These are phyloP conservation scores for Pseudogymnoascus sp. DNA, from an alignment of 2,329 filamentous ascomycete genomes.

Conservation along the genomic window DNA sequence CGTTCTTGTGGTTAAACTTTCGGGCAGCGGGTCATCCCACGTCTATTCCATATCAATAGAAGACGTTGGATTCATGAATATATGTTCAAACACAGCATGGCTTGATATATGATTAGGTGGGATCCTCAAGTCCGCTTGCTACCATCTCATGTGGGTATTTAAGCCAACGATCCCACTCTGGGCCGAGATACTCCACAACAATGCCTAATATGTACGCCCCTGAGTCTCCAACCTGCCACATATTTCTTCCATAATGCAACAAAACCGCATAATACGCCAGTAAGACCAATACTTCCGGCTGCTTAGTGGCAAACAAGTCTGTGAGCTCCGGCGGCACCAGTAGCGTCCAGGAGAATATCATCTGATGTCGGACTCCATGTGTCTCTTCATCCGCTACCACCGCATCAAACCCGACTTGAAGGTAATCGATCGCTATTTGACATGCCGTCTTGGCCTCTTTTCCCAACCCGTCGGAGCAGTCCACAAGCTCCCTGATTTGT, in stretches of 20 bases:
- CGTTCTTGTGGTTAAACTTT: not conserved
- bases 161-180: slow-evolving; percentile 8
- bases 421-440: slow-evolving; percentile 21
- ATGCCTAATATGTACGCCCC: not conserved
- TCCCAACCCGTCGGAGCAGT: slow-evolving; percentile 15
- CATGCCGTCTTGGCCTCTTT: slow-evolving; percentile 24
- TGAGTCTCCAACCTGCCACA: slow-evolving; percentile 28
- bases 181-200: slow-evolving; percentile 7
- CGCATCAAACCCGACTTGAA: slow-evolving; percentile 25
- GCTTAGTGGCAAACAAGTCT: slow-evolving; percentile 19
- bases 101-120: not conserved
- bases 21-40: not conserved
- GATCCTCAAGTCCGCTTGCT: not conserved
- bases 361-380: slow-evolving; percentile 18
- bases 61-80: not conserved
- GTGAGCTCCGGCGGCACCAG: slow-evolving; percentile 22
- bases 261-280: slow-evolving; percentile 27
- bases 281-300: slow-evolving; percentile 25
- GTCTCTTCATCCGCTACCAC: slow-evolving; percentile 14
- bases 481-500: slow-evolving; percentile 20
- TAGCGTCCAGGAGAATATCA: slow-evolving; percentile 27
- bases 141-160: slow-evolving; percentile 1
- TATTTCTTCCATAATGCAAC: slow-evolving; percentile 22
- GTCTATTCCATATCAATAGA: not conserved
- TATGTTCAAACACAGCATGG: not conserved